A percentile compares a stretch with the other conserved stretches of the same genome.
phyloP scores from a whole-genome alignment of 768 basidiomycete species.

The Lentinus tigrinus region DNA sequence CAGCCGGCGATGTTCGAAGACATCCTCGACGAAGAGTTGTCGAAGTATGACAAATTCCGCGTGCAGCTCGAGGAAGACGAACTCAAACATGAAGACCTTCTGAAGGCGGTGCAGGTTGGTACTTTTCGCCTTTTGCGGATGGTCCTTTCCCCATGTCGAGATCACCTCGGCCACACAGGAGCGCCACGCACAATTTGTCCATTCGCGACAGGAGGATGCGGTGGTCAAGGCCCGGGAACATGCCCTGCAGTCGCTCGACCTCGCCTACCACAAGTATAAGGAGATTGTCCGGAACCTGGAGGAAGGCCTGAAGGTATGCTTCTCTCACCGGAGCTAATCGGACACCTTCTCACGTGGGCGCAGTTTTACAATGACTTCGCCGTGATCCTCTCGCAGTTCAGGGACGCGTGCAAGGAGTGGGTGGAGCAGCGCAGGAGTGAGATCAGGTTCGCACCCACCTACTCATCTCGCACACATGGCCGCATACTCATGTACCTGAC shows the following conservation, averaged over 20 bases:
- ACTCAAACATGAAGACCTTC: conserved; percentile 60
- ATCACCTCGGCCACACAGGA: conserved; percentile 32
- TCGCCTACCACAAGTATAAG: conserved; percentile 83
- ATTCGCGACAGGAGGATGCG: conserved; percentile 76
- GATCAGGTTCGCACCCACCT: conserved; percentile 53
- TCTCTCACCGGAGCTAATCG: background rate
- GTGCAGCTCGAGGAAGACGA: conserved; percentile 53
- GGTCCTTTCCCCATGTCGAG: background rate
- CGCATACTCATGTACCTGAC: background rate
- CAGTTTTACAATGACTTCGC: conserved; percentile 92
- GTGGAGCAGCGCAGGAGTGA: conserved; percentile 69
- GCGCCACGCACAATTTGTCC: conserved; percentile 70
- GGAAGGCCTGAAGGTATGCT: conserved; percentile 78
- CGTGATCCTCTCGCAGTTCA: conserved; percentile 69
- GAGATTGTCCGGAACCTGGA: conserved; percentile 84
- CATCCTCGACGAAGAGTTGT: conserved; percentile 71
- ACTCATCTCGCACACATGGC: background rate
- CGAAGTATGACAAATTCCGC: conserved; percentile 74
- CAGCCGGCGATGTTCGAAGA: conserved; percentile 89
- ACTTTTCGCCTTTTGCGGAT: background rate
- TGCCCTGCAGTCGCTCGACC: conserved; percentile 78
- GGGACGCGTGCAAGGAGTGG: conserved; percentile 75
- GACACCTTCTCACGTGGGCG: background rate
- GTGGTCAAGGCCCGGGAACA: conserved; percentile 77
- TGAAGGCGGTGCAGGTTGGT: conserved; percentile 69